Evolutionary conservation across 1,284 basidiomycete genomes (phyloP).

Genomic region (Amylostereum areolatum): DNA sequence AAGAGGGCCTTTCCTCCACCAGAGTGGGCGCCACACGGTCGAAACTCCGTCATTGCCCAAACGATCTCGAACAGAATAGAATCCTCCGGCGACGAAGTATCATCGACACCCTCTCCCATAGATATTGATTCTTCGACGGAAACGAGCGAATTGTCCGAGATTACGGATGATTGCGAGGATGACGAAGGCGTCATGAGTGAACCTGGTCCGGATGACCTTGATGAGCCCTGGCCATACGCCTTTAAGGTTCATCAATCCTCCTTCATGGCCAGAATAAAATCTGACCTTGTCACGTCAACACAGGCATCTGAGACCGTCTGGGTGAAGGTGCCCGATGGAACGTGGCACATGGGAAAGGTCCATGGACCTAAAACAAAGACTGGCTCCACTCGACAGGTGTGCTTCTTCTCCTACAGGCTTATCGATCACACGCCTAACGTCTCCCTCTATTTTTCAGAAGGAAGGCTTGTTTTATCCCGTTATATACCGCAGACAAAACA

Average conservation of each 20-base stretch:
- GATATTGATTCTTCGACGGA: not conserved
- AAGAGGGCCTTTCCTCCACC: too few species aligned
- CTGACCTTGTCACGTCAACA: too few species aligned
- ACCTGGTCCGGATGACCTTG: conserved; percentile 35
- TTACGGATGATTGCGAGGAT: conserved; percentile 5
- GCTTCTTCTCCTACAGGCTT: conserved; percentile 8
- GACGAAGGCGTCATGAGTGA: conserved; percentile 12
- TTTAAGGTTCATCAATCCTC: conserved; percentile 36
- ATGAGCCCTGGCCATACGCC: conserved; percentile 48
- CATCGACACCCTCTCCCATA: not conserved
- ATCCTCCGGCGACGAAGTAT: not conserved
- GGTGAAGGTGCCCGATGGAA: conserved; percentile 40
- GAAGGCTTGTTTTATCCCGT: conserved; percentile 49
- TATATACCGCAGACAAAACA: conserved; percentile 27
- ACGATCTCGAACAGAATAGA: not conserved
- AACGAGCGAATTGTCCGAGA: not conserved
- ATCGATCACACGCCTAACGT: conserved; percentile 4
- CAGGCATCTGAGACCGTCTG: conserved; percentile 45
- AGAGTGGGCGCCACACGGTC: too few species aligned
- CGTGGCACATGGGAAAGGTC: conserved; percentile 45
- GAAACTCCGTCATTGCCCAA: too few species aligned
- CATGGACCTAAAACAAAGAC: conserved; percentile 35
- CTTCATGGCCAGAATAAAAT: not conserved
- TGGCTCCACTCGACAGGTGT: conserved; percentile 41
- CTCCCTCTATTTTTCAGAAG: conserved; percentile 21